Percentiles rank a stretch among this genome's conserved stretches.
Evolutionary conservation across 148 eudicot species (phyloP).

Genomic region (Heliamphora exappendiculata): DNA sequence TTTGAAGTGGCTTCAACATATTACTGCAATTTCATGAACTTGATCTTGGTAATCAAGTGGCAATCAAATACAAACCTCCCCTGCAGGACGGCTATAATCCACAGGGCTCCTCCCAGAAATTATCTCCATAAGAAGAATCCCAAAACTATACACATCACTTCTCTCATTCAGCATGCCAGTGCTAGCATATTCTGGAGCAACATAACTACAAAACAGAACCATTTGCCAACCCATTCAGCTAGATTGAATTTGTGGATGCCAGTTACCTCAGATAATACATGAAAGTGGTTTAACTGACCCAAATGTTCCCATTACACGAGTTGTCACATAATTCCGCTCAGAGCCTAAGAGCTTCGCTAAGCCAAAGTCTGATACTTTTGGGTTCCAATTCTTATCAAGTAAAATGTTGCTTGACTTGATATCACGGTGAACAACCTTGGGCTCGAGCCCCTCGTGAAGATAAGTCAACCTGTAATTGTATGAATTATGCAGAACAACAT

Average conservation of each 20-base stretch:
- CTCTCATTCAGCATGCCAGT: conserved; percentile 91
- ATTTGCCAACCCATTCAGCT: conserved; percentile 1
- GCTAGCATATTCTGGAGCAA: conserved; percentile 94
- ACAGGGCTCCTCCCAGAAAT: conserved; percentile 85
- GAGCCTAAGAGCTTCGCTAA: conserved; percentile 83
- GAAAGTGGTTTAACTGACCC: conserved; percentile 41
- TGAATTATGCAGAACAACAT: neutral
- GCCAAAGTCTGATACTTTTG: conserved; percentile 86
- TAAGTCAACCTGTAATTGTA: conserved; percentile 57
- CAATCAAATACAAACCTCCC: conserved; percentile 47
- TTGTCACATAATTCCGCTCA: conserved; percentile 65
- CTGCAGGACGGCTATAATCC: conserved; percentile 78
- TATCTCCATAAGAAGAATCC: conserved; percentile 83
- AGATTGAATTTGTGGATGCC: neutral
- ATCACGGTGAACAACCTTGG: conserved; percentile 89
- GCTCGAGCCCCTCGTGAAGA: conserved; percentile 92
- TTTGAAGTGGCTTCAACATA: neutral
- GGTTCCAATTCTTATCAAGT: conserved; percentile 73
- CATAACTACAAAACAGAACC: conserved; percentile 48
- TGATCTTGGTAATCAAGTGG: no score
- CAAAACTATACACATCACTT: conserved; percentile 90
- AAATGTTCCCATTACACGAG: conserved; percentile 93
- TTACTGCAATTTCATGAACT: neutral
- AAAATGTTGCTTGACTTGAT: conserved; percentile 87
- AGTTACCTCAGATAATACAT: neutral